Base-by-base conservation (phyloP, 2,329 filamentous ascomycete species). In the Fusarium tjaetaba region DNA sequence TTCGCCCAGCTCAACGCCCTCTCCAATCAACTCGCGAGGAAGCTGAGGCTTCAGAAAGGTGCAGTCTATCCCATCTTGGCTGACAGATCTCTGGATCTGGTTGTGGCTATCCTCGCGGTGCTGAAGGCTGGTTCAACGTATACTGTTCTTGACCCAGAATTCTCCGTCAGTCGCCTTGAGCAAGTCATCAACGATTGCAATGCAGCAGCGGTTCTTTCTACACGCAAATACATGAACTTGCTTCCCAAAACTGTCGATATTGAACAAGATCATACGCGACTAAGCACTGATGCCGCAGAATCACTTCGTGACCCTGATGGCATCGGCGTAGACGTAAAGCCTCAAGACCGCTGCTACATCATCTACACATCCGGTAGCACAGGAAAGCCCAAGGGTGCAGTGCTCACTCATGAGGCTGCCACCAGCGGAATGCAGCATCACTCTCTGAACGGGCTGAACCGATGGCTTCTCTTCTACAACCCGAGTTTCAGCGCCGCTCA, bases 281-380 rank as follows among this genome's bases (percentile, higher is more conserved):
- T 32, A 1, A 24, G 5, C 6, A 20, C 7, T 24, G 28, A 43
- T 24, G 1, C 14, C 3, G 4, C 6, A 13, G 10, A 18, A 0
- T 4, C 18, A 11, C 28, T 49, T 0, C 9, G 11, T 0, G 20
- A 51, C 39, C 4, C 26, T 39, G 45, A 32, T 9, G 52, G 34
- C 3, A 34, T 48, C 13, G 28, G 42, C 1, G 39, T 67, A 7
- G 4, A 8, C 1, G 52, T 69, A 7, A n/a, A 59, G 14, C 58
- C 65, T 8, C 36, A 61, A 26, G 48, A 60, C 5, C 61, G 43
- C 9, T 61, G 58, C 15, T 77, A 77, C n/a, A 68, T 77, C 42
- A 76, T 78, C n/a, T 76, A 71, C 53, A 78, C 76, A 3, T 77
- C 75, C 1, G 76, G 73, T 4, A 74, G 65, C 14, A 75, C 75